These are phyloP conservation scores for Bacterosira constricta DNA, from an alignment of 108 stramenopile genomes.

Conservation along the genomic window DNA sequence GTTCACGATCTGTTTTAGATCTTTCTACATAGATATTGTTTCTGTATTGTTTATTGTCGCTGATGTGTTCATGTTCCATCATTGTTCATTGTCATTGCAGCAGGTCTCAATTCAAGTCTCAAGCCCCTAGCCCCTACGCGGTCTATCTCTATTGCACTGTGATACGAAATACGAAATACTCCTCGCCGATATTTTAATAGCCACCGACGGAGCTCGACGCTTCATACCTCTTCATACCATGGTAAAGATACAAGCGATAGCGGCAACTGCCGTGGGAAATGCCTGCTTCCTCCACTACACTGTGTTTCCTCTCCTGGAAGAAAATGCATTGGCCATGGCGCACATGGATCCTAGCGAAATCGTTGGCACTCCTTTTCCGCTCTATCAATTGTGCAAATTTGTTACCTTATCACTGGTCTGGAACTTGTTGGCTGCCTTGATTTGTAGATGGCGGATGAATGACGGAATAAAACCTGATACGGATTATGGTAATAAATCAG, in stretches of 20 bases:
- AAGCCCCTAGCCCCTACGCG: too few relatives aligned
- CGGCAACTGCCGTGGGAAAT: conserved; percentile 28
- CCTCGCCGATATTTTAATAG: too few relatives aligned
- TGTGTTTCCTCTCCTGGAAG: conserved; percentile 17
- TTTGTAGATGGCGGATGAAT: neutral
- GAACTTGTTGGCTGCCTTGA: conserved; percentile 1
- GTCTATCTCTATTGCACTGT: neutral
- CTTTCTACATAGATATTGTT: too few relatives aligned
- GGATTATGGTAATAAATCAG: neutral
- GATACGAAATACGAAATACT: neutral
- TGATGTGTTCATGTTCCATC: too few relatives aligned
- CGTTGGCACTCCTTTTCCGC: conserved; percentile 21
- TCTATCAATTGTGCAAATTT: neutral
- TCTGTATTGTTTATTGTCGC: too few relatives aligned
- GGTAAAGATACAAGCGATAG: neutral
- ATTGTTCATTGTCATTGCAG: too few relatives aligned
- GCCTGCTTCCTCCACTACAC: conserved; percentile 1
- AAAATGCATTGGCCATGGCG: conserved; percentile 27
- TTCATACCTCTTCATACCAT: too few relatives aligned
- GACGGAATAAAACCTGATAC: conserved; percentile 3
- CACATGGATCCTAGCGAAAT: conserved; percentile 39
- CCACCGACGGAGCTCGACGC: too few relatives aligned
- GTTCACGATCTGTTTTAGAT: too few relatives aligned
- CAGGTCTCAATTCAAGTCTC: too few relatives aligned
- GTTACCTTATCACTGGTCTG: conserved; percentile 14